Evolutionary conservation across 2,329 filamentous ascomycete species (phyloP).

Genomic region (Oidium heveae): DNA sequence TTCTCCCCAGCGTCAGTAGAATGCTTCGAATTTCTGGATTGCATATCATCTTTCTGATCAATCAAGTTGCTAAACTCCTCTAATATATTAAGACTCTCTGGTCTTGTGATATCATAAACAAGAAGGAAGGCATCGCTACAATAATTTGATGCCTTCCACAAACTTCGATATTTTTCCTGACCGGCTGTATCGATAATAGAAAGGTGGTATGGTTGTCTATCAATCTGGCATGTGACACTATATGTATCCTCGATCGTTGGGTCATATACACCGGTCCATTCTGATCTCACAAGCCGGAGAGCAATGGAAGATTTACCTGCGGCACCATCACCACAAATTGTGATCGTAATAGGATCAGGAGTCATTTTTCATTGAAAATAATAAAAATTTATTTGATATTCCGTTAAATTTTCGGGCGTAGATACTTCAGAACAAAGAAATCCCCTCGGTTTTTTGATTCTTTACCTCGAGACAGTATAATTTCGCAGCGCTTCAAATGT

Average conservation of each 20-base stretch:
- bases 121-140: slow-evolving; percentile 61
- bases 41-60: slow-evolving; percentile 34
- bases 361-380: neutral
- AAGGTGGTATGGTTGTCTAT: slow-evolving; percentile 54
- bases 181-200: slow-evolving; percentile 62
- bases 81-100: slow-evolving; percentile 41
- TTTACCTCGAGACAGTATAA: no score
- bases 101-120: slow-evolving; percentile 65
- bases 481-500: no score
- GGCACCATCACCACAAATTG: slow-evolving; percentile 67
- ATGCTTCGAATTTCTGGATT: no score
- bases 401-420: neutral
- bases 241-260: slow-evolving; percentile 69
- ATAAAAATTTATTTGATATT: neutral
- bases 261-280: slow-evolving; percentile 68
- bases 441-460: no score
- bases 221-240: slow-evolving; percentile 54
- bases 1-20: slow-evolving; percentile 21
- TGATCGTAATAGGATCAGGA: slow-evolving; percentile 34
- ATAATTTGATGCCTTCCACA: slow-evolving; percentile 62
- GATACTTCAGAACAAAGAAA: no score
- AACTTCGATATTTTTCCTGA: slow-evolving; percentile 73
- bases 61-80: slow-evolving; percentile 64
- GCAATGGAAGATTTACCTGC: slow-evolving; percentile 73
- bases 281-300: slow-evolving; percentile 52